These are phyloP conservation scores for Tulasnella sp. DNA, from an alignment of 768 basidiomycete genomes.

Conservation along the genomic window DNA sequence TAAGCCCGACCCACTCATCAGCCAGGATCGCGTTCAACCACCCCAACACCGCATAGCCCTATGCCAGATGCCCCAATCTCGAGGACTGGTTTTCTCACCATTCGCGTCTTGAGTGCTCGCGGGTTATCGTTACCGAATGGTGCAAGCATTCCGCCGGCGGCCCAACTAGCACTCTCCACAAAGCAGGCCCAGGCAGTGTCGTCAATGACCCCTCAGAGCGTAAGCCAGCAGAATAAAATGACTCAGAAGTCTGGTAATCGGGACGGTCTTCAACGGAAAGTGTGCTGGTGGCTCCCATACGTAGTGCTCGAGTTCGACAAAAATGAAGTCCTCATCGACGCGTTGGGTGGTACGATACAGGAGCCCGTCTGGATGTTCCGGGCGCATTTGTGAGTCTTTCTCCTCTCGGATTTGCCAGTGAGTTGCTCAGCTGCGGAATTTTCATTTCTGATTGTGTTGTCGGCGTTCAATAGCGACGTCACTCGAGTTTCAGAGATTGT, in stretches of 20 bases:
- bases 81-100: constrained; percentile 79
- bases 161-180: constrained; percentile 70
- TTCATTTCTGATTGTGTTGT: background rate
- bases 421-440: background rate
- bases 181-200: constrained; percentile 74
- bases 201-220: constrained; percentile 69
- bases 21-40: constrained; percentile 59
- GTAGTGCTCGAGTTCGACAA: constrained; percentile 80
- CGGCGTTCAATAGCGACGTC: constrained; percentile 62
- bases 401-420: background rate
- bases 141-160: constrained; percentile 62
- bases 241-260: constrained; percentile 59
- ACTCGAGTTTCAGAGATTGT: constrained; percentile 92
- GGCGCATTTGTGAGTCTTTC: constrained; percentile 79
- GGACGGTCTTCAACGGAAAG: constrained; percentile 86
- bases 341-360: constrained; percentile 73
- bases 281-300: constrained; percentile 98
- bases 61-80: constrained; percentile 36
- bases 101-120: constrained; percentile 85
- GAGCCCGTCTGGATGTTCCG: constrained; percentile 97
- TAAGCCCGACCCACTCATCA: constrained; percentile 50
- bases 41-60: constrained; percentile 73
- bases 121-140: constrained; percentile 66
- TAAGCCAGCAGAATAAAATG: constrained; percentile 62
- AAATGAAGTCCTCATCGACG: constrained; percentile 68